These are phyloP conservation scores for Mucor saturninus DNA, from an alignment of 371 early-diverging fungal genomes.

Conservation along the genomic window DNA sequence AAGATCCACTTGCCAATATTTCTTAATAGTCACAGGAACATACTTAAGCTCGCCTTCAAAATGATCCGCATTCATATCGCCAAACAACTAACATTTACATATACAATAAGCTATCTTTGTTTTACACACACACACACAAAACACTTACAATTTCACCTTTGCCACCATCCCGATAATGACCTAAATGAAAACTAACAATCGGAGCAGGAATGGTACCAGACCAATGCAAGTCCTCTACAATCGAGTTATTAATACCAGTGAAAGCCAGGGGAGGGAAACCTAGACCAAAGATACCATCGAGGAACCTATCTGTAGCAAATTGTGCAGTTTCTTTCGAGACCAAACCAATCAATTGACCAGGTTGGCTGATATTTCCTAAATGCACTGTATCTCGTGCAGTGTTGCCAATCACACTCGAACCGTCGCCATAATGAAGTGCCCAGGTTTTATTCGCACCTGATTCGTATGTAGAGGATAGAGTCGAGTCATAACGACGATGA, in stretches of 20 bases:
- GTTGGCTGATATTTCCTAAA: conserved; percentile 34
- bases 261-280: conserved; percentile 49
- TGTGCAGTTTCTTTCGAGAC: conserved; percentile 14
- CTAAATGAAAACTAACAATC: conserved; percentile 42
- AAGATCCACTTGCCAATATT: conserved; percentile 59
- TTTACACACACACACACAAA: neutral
- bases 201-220: conserved; percentile 29
- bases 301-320: conserved; percentile 32
- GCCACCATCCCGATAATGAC: conserved; percentile 37
- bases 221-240: conserved; percentile 32
- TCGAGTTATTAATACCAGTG: conserved; percentile 33
- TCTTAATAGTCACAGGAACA: conserved; percentile 40
- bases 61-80: conserved; percentile 39
- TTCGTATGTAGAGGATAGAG: conserved; percentile 25
- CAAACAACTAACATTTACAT: conserved; percentile 35
- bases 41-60: conserved; percentile 52
- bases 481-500: conserved; percentile 34
- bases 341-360: conserved; percentile 35
- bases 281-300: conserved; percentile 65
- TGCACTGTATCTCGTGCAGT: conserved; percentile 49
- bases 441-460: conserved; percentile 31
- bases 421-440: conserved; percentile 55
- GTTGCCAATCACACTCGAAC: conserved; percentile 52
- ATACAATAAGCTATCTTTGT: neutral
- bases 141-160: conserved; percentile 46